These are phyloP conservation scores for Fusarium tuaranense DNA, from an alignment of 2,329 filamentous ascomycete species.

Conservation along the genomic window DNA sequence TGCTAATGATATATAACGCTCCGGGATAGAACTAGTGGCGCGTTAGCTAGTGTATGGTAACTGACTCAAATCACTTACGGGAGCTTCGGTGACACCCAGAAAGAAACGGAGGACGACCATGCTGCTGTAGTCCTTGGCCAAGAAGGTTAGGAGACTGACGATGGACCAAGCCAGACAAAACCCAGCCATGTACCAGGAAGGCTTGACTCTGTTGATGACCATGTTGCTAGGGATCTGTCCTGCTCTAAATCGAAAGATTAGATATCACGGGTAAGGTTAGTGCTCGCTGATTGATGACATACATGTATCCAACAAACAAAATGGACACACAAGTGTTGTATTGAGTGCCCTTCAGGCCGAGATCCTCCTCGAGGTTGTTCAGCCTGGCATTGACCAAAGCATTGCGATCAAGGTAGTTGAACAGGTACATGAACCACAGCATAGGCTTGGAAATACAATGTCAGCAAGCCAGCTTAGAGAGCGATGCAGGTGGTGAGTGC, in stretches of 20 bases:
- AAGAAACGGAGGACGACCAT: slow-evolving; percentile 58
- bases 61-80: slow-evolving; percentile 17
- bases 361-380: slow-evolving; percentile 64
- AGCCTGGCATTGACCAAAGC: slow-evolving; percentile 68
- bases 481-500: background rate
- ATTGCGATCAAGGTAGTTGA: slow-evolving; percentile 60
- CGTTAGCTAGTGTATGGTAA: background rate
- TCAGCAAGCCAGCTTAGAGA: background rate
- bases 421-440: slow-evolving; percentile 54
- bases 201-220: slow-evolving; percentile 54
- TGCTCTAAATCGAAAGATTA: background rate
- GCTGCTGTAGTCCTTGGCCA: slow-evolving; percentile 55
- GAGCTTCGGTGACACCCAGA: slow-evolving; percentile 54
- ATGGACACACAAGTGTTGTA: slow-evolving; percentile 51
- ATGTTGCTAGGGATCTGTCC: slow-evolving; percentile 54
- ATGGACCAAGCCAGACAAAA: slow-evolving; percentile 55
- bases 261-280: background rate
- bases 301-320: slow-evolving; percentile 52
- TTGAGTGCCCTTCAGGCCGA: slow-evolving; percentile 56
- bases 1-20: slow-evolving; percentile 56
- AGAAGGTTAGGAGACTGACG: slow-evolving; percentile 54
- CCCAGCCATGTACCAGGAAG: slow-evolving; percentile 56
- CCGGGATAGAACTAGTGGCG: slow-evolving; percentile 46
- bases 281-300: background rate
- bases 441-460: slow-evolving; percentile 37